Percentiles rank a stretch among this genome's conserved stretches.
Evolutionary conservation across 371 early-diverging fungal species (phyloP).

Genomic region (Rhizopus delemar): DNA sequence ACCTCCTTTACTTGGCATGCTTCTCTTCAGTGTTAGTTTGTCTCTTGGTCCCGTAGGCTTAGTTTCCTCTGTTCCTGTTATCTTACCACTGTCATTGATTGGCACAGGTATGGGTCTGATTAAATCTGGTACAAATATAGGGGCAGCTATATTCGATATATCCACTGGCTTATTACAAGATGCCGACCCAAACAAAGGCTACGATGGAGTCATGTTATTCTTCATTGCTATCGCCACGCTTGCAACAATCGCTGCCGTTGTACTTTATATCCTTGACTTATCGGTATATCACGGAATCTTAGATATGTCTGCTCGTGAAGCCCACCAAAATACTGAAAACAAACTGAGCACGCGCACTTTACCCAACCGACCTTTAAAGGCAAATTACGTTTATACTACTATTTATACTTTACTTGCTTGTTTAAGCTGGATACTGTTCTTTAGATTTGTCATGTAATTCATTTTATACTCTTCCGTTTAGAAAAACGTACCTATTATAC

Average conservation of each 20-base stretch:
- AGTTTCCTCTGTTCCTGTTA: conserved; percentile 63
- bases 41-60: conserved; percentile 64
- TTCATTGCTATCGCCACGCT: conserved; percentile 43
- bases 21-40: conserved; percentile 60
- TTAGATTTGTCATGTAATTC: conserved; percentile 20
- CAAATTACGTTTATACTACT: conserved; percentile 46
- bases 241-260: conserved; percentile 41
- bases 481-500: neutral
- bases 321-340: conserved; percentile 12
- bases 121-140: conserved; percentile 66
- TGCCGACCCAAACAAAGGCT: conserved; percentile 33
- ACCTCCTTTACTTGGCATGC: conserved; percentile 57
- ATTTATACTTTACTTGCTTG: conserved; percentile 35
- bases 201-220: conserved; percentile 52
- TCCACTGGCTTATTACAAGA: conserved; percentile 63
- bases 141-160: conserved; percentile 63
- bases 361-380: conserved; percentile 6
- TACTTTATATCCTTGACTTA: conserved; percentile 43
- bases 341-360: conserved; percentile 11
- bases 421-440: conserved; percentile 52
- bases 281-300: conserved; percentile 42
- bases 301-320: conserved; percentile 17
- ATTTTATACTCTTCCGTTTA: neutral
- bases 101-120: conserved; percentile 68
- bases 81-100: conserved; percentile 55